Conservation (phyloP, 1,284 basidiomycete species). For the Meira nashicola region DNA sequence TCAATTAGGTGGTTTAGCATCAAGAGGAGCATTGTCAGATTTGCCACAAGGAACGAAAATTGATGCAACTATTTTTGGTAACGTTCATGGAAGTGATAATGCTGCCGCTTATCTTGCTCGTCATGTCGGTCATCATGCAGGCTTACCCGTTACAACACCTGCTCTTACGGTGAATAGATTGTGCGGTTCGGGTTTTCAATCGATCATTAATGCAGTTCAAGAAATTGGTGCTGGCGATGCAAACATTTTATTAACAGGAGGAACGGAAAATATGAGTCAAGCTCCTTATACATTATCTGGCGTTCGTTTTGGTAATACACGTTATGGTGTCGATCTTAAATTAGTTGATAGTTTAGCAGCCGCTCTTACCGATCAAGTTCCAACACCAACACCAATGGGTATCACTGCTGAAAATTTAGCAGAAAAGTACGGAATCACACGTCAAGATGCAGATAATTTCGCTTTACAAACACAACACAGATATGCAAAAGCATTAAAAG, state of each 20-base stretch:
- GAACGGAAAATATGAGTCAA: slow-evolving; percentile 97
- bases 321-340: slow-evolving; percentile 59
- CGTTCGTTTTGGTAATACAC: slow-evolving; percentile 50
- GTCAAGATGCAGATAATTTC: slow-evolving; percentile 72
- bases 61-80: slow-evolving; percentile 54
- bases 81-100: slow-evolving; percentile 44
- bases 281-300: slow-evolving; percentile 61
- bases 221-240: slow-evolving; percentile 81
- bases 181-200: slow-evolving; percentile 92
- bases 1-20: slow-evolving; percentile 58
- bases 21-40: slow-evolving; percentile 58
- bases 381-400: slow-evolving; percentile 58
- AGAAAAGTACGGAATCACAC: slow-evolving; percentile 73
- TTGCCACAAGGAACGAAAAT: slow-evolving; percentile 55
- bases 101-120: slow-evolving; percentile 88
- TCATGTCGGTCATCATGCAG: slow-evolving; percentile 83
- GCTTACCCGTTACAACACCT: slow-evolving; percentile 60
- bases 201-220: slow-evolving; percentile 87
- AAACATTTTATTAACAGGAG: slow-evolving; percentile 78
- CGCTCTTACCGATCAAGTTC: slow-evolving; percentile 58
- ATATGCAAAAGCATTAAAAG: slow-evolving; percentile 55
- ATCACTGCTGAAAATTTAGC: slow-evolving; percentile 83
- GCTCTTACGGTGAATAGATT: slow-evolving; percentile 66
- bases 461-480: slow-evolving; percentile 53
- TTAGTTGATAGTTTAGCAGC: slow-evolving; percentile 60